These are phyloP conservation scores for Globisporangium polare DNA, from an alignment of 352 stramenopile genomes.

Conservation along the genomic window DNA sequence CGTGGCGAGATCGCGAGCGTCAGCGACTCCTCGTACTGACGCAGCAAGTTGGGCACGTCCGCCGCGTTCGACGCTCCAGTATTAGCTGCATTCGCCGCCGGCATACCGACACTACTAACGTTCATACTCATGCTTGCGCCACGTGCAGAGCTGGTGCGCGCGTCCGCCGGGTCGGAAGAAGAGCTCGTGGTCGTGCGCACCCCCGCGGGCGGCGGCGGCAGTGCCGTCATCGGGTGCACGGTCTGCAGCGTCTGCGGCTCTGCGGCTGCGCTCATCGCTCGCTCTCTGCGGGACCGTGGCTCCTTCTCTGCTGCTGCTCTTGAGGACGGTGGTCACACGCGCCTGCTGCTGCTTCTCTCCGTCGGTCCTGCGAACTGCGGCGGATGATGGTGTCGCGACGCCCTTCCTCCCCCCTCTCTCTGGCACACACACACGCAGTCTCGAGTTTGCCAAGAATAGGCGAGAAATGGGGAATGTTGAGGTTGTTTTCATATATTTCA, in stretches of 20 bases:
- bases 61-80: neutral
- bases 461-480: too few relatives aligned
- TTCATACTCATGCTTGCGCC: constrained; percentile 6
- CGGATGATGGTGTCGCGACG: constrained; percentile 2
- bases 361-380: neutral
- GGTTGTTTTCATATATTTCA: too few relatives aligned
- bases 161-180: neutral
- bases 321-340: neutral
- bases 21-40: constrained; percentile 48
- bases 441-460: neutral
- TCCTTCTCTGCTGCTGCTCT: neutral
- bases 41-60: constrained; percentile 26
- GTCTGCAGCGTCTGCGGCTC: constrained; percentile 11
- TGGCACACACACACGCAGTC: neutral
- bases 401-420: constrained; percentile 4
- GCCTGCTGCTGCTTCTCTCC: neutral
- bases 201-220: neutral
- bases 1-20: constrained; percentile 33
- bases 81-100: neutral
- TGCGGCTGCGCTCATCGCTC: constrained; percentile 12
- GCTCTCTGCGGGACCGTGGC: neutral
- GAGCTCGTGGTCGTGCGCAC: constrained; percentile 1
- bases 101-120: neutral
- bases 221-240: constrained; percentile 14
- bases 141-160: constrained; percentile 5